phyloP scores from a whole-genome alignment of 495 filamentous ascomycete genomes.

The Xylaria venustula region DNA sequence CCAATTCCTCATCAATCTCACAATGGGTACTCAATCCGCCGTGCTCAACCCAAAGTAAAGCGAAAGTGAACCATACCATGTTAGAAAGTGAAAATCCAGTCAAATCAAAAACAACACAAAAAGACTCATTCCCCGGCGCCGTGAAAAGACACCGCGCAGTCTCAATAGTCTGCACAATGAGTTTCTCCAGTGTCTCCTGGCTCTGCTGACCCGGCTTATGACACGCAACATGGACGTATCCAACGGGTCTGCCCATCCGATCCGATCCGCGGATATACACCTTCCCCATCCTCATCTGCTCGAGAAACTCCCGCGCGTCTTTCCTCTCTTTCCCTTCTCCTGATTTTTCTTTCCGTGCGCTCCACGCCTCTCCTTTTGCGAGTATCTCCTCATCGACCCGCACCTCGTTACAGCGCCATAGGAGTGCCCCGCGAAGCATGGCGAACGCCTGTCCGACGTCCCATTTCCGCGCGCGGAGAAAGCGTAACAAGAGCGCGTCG shows the following conservation, averaged over 20 bases:
- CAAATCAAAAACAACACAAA: constrained; percentile 11
- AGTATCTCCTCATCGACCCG: not conserved
- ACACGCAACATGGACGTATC: constrained; percentile 2
- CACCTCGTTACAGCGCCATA: not conserved
- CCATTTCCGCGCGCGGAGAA: constrained; percentile 89
- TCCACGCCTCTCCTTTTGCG: constrained; percentile 1
- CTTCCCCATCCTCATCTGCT: constrained; percentile 1
- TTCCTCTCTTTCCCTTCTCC: not conserved
- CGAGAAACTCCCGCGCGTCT: not conserved
- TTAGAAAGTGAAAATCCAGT: constrained; percentile 4
- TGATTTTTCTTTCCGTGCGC: not conserved
- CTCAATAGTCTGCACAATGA: constrained; percentile 8
- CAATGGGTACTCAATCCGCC: too few species aligned
- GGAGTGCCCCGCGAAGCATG: constrained; percentile 1
- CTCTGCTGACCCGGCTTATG: not conserved
- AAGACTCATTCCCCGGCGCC: not conserved
- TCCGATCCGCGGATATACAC: constrained; percentile 6
- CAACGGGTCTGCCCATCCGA: not conserved
- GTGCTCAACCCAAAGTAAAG: too few species aligned
- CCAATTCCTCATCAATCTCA: not conserved
- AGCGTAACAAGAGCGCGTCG: constrained; percentile 76
- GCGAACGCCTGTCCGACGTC: constrained; percentile 68
- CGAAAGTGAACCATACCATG: not conserved
- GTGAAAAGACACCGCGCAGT: constrained; percentile 6
- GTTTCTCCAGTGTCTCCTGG: constrained; percentile 1